A percentile compares a stretch with the other conserved stretches of the same genome.
These are phyloP conservation scores for Meyerozyma carpophila DNA, from an alignment of 1,139 yeast species.

Conservation along the genomic window DNA sequence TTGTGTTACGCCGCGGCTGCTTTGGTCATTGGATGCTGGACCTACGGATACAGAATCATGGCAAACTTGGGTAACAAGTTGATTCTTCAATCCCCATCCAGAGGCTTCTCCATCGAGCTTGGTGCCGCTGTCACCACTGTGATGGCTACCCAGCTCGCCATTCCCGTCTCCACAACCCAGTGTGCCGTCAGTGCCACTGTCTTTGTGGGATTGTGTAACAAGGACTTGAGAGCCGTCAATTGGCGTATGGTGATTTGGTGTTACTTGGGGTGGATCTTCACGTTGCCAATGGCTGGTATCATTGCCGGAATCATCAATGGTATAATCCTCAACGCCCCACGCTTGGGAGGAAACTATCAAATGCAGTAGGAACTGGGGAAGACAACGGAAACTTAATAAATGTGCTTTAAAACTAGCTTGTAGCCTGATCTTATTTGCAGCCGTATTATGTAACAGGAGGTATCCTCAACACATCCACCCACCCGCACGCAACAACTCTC, in stretches of 20 bases:
- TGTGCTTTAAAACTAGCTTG: background rate
- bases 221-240: slow-evolving; percentile 58
- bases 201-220: slow-evolving; percentile 69
- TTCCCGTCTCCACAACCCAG: slow-evolving; percentile 76
- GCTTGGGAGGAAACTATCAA: slow-evolving; percentile 34
- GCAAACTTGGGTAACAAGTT: slow-evolving; percentile 67
- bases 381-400: background rate
- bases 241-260: slow-evolving; percentile 78
- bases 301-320: slow-evolving; percentile 66
- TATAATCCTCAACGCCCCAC: slow-evolving; percentile 64
- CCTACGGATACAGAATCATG: slow-evolving; percentile 70
- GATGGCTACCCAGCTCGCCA: slow-evolving; percentile 66
- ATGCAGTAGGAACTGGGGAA: slow-evolving; percentile 2
- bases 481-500: background rate
- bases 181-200: slow-evolving; percentile 80
- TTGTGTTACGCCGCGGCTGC: slow-evolving; percentile 65
- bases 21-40: slow-evolving; percentile 67
- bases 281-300: slow-evolving; percentile 70
- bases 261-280: slow-evolving; percentile 67
- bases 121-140: slow-evolving; percentile 77
- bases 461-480: background rate
- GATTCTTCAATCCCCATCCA: slow-evolving; percentile 72
- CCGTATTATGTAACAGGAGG: background rate
- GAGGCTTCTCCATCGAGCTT: slow-evolving; percentile 75
- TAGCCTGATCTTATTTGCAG: background rate